phyloP scores from a whole-genome alignment of 2,329 filamentous ascomycete species.

The Pseudopithomyces chartarum region DNA sequence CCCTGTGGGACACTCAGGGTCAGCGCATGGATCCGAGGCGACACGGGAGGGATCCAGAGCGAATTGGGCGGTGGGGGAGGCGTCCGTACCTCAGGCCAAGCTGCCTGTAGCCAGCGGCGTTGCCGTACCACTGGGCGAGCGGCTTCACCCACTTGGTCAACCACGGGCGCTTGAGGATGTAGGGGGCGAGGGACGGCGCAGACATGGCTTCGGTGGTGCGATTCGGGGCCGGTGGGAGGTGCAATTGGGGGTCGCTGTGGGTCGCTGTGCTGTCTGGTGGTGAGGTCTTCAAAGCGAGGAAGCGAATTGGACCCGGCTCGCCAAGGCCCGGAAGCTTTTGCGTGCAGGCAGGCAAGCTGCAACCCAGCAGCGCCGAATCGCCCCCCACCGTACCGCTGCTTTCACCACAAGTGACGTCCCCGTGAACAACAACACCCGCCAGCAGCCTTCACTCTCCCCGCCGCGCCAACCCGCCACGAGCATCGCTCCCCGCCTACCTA shows the following conservation, averaged over 20 bases:
- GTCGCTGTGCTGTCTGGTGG: conserved; percentile 20
- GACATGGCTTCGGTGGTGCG: conserved; percentile 60
- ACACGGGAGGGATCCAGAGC: not conserved
- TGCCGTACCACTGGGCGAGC: conserved; percentile 84
- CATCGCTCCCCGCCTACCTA: not conserved
- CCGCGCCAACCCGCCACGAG: not conserved
- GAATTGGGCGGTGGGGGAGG: conserved; percentile 9
- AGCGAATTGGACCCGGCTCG: conserved; percentile 20
- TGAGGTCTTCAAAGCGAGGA: conserved; percentile 18
- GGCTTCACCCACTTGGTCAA: conserved; percentile 79
- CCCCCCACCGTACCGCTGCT: conserved; percentile 17
- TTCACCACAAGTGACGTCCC: conserved; percentile 3
- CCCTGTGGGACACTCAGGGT: conserved; percentile 59
- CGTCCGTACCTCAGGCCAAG: conserved; percentile 79
- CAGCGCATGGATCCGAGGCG: conserved; percentile 31
- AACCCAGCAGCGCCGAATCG: conserved; percentile 10
- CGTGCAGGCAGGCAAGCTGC: conserved; percentile 2
- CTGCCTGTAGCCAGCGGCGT: conserved; percentile 90
- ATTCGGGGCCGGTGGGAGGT: conserved; percentile 24
- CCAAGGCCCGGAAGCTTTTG: conserved; percentile 20
- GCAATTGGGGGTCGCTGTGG: conserved; percentile 36
- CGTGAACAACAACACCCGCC: not conserved
- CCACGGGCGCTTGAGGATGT: conserved; percentile 84
- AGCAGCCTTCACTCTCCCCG: conserved; percentile 3
- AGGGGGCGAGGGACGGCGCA: conserved; percentile 73